Evolutionary conservation across 2,329 filamentous ascomycete species (phyloP), one percentile per base, ranked within the genome.

Genomic region (Aspergillus hortae): DNA sequence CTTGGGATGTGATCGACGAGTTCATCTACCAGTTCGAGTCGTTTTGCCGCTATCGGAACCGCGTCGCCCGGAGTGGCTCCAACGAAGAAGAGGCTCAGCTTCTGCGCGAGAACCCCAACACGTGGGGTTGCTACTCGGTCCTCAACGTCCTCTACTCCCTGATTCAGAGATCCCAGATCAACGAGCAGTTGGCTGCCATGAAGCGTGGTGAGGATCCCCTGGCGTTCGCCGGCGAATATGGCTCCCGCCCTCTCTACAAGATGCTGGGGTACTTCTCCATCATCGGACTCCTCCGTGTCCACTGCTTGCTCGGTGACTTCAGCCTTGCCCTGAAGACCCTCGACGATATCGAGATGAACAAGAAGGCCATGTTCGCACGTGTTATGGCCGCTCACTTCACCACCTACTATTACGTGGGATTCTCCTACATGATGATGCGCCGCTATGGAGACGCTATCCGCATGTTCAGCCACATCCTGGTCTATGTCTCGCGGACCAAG

Each of bases 401-500:
- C 63, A 99, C 94, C 61, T 99, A 97, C 85, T 99, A 99, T 85
- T 97, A 97, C 74, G 92, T 99, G 58, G 94, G 94, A 64, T 99
- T 99, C 85, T 95, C 90, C 63, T 99, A 99, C 87, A 97, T 99
- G 92, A 99, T 99, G 94, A 95, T 97, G 90, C 91, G 94, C 79
- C 90, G 94, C 72, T 99, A 99, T 74, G 90, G 91, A 76, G 94
- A 99, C 76, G 94, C 94, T 74, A 96, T 99, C 79, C 91, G 92
- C 82, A 96, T 96, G 88, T 99, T 99, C 86, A 95, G 90, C 82
- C 94, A 99, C 83, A 99, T 99, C 75, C 86, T 99, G 66, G 88
- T 99, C 77, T 99, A 97, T 78, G 92, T 99, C 62, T 96, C 91
- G 63, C 84, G 94, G 67, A 99, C 94, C 70, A 99, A 99, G 89